phyloP scores from a whole-genome alignment of 148 eudicot species.

The Cornus controversa region DNA sequence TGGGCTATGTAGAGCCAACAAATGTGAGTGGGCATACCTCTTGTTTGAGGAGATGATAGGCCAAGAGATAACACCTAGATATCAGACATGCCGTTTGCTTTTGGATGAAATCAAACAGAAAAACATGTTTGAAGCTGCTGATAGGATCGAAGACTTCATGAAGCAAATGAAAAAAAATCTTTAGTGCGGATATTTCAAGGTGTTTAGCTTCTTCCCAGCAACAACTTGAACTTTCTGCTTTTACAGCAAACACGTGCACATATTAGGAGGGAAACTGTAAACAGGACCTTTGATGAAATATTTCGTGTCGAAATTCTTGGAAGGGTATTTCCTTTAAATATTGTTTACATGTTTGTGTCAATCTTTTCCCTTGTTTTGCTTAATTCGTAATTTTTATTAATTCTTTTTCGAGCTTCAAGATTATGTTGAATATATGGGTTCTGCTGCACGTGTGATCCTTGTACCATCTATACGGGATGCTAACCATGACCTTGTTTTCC shows the following conservation, averaged over 20 bases:
- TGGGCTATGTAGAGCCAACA: conserved; percentile 65
- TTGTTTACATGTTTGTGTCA: not conserved
- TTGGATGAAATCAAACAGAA: conserved; percentile 51
- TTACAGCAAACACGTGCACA: not conserved
- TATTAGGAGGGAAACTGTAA: conserved; percentile 63
- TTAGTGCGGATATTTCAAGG: conserved; percentile 18
- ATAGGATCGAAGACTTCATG: conserved; percentile 51
- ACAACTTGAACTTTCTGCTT: not conserved
- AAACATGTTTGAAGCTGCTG: conserved; percentile 61
- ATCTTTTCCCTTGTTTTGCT: conserved; percentile 8
- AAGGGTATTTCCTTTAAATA: conserved; percentile 49
- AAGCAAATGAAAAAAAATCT: conserved; percentile 49
- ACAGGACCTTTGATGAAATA: conserved; percentile 78
- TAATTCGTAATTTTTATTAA: not conserved
- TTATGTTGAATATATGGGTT: conserved; percentile 96
- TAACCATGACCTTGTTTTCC: conserved; percentile 89
- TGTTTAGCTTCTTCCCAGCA: not conserved
- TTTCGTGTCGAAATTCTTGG: conserved; percentile 70
- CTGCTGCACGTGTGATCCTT: conserved; percentile 71
- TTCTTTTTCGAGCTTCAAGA: conserved; percentile 72
- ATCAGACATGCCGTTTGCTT: conserved; percentile 60
- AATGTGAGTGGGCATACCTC: conserved; percentile 58
- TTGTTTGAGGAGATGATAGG: conserved; percentile 73
- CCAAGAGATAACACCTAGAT: conserved; percentile 54
- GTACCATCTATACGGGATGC: conserved; percentile 93